These are phyloP conservation scores for Cokeromyces recurvatus DNA, from an alignment of 371 early-diverging fungal genomes.

Conservation along the genomic window DNA sequence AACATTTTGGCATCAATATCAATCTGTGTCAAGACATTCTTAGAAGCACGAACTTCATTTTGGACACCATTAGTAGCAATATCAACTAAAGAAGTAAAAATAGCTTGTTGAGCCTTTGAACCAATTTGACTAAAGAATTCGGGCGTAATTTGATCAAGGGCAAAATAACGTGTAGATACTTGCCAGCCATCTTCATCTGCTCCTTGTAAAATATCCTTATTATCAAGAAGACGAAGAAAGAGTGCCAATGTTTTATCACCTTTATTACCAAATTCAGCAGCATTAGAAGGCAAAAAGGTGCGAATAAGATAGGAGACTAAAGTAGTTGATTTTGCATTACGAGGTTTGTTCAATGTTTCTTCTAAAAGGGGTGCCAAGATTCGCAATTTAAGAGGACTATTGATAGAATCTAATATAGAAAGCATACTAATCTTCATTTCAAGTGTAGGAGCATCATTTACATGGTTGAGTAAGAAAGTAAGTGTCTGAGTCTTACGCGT, in stretches of 20 bases:
- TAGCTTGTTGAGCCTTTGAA: constrained; percentile 38
- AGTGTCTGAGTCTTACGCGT: constrained; percentile 32
- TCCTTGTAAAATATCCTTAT: constrained; percentile 28
- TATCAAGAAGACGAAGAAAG: constrained; percentile 44
- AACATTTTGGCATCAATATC: constrained; percentile 49
- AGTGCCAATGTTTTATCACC: constrained; percentile 45
- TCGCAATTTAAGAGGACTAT: constrained; percentile 60
- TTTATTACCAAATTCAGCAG: constrained; percentile 44
- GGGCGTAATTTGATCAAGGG: constrained; percentile 54
- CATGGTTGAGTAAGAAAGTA: constrained; percentile 68
- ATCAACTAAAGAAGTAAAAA: constrained; percentile 62
- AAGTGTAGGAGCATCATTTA: constrained; percentile 43
- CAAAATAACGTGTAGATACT: constrained; percentile 51
- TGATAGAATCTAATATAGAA: constrained; percentile 44
- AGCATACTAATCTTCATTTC: constrained; percentile 53
- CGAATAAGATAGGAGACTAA: constrained; percentile 53
- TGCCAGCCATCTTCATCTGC: constrained; percentile 53
- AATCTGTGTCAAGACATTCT: constrained; percentile 52
- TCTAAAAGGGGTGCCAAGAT: constrained; percentile 64
- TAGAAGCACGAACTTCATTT: constrained; percentile 54
- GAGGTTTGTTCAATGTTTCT: constrained; percentile 19
- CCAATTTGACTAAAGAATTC: constrained; percentile 51
- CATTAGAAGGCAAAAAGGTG: constrained; percentile 58
- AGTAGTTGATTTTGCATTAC: constrained; percentile 27
- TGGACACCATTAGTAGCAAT: constrained; percentile 62